phyloP scores from a whole-genome alignment of 768 basidiomycete genomes.

The Trametes maxima region DNA sequence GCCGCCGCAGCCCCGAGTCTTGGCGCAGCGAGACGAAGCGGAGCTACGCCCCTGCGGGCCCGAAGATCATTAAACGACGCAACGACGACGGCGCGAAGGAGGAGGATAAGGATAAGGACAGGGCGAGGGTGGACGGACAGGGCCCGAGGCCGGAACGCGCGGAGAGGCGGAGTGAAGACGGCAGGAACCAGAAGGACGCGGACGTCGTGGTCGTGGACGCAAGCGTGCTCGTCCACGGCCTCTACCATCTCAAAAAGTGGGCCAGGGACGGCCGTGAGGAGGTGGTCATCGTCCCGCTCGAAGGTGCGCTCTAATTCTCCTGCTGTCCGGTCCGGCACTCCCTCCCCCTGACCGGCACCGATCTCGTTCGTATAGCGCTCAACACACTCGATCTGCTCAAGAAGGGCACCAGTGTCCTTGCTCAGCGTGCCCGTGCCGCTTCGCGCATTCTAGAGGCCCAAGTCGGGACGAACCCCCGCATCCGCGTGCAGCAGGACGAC shows the following conservation, averaged over 20 bases:
- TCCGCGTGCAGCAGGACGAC: slow-evolving; percentile 79
- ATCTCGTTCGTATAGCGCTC: slow-evolving; percentile 54
- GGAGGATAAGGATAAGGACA: slow-evolving; percentile 13
- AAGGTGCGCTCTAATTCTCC: slow-evolving; percentile 57
- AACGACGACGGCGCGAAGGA: slow-evolving; percentile 17
- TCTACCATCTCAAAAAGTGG: slow-evolving; percentile 82
- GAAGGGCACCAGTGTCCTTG: slow-evolving; percentile 80
- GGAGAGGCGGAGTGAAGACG: slow-evolving; percentile 23
- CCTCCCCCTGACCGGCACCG: not conserved
- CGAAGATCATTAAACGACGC: slow-evolving; percentile 16
- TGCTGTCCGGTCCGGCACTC: slow-evolving; percentile 1
- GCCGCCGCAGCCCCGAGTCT: slow-evolving; percentile 33
- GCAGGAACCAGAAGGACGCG: slow-evolving; percentile 56
- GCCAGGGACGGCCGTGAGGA: slow-evolving; percentile 77
- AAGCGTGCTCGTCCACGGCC: slow-evolving; percentile 76
- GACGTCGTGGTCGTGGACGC: slow-evolving; percentile 81
- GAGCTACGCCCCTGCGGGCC: slow-evolving; percentile 8
- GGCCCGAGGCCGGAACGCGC: slow-evolving; percentile 22
- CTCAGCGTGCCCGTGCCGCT: slow-evolving; percentile 82
- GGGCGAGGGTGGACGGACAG: no score
- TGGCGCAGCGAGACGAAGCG: slow-evolving; percentile 56
- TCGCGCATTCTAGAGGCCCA: slow-evolving; percentile 88
- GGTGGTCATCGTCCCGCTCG: slow-evolving; percentile 81
- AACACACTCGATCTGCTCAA: slow-evolving; percentile 92
- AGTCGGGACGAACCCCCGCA: slow-evolving; percentile 80